A percentile compares a stretch with the other conserved stretches of the same genome.
Conservation (phyloP, 228 moss, liverwort and hornwort genomes). For the Sphagnum magellanicum region DNA sequence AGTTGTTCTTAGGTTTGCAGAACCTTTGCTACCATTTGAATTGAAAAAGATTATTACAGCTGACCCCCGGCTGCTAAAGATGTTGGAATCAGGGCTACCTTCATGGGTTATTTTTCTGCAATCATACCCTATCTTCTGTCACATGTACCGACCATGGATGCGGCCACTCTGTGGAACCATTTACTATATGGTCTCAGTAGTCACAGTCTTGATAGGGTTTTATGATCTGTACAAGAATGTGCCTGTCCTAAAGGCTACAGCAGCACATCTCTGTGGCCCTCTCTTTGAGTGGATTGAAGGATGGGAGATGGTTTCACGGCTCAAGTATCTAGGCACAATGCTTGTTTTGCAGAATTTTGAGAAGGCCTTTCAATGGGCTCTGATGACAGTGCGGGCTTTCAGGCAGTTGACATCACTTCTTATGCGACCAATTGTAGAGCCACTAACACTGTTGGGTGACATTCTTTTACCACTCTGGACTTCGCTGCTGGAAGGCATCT, state of each 20-base stretch:
- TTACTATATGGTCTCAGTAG: conserved; percentile 70
- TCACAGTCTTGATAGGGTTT: conserved; percentile 84
- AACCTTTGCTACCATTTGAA: conserved; percentile 68
- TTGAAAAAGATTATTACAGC: conserved; percentile 63
- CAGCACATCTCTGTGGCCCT: conserved; percentile 79
- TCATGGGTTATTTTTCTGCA: conserved; percentile 89
- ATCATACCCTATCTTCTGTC: conserved; percentile 81
- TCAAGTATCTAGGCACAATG: conserved; percentile 86
- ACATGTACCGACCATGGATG: conserved; percentile 94
- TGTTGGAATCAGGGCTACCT: conserved; percentile 86
- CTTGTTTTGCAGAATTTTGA: conserved; percentile 80
- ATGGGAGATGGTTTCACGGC: conserved; percentile 86
- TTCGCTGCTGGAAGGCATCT: conserved; percentile 31
- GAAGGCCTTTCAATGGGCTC: conserved; percentile 76
- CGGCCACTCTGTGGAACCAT: conserved; percentile 77
- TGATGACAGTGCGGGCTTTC: conserved; percentile 51
- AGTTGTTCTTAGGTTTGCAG: conserved; percentile 72
- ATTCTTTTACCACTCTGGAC: conserved; percentile 59
- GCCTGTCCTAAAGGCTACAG: conserved; percentile 83
- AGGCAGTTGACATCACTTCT: conserved; percentile 56
- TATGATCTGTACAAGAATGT: conserved; percentile 93
- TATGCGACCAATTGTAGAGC: conserved; percentile 66
- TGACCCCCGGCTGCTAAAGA: conserved; percentile 70
- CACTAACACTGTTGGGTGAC: conserved; percentile 52
- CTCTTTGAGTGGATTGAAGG: conserved; percentile 85